Base-by-base conservation (phyloP, 176 grass and related monocot species). In the Eragrostis curvula region DNA sequence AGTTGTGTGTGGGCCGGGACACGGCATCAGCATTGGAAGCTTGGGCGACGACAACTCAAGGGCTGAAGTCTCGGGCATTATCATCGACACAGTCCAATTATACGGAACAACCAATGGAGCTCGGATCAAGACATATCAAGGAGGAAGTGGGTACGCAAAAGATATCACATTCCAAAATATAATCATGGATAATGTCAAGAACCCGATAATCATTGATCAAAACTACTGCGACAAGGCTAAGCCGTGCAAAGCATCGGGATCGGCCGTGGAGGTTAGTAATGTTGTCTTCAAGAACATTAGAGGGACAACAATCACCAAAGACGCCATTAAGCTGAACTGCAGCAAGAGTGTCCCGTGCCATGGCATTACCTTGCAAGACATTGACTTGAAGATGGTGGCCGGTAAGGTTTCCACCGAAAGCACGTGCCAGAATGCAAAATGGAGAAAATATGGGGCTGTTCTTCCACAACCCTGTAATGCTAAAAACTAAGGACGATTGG, bases 51-150 rank as follows among this genome's bases (percentile, higher is more conserved):
- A 67, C 44, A 76, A 70, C 46, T 87, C 84, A 0, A 36, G 45
- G 51, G 92, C 48, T 0, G 29, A 84, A 13, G 92, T 94, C n/a
- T 89, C 86, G 0, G 8, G 79, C 17, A 79, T 94, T 16, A 85
- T 46, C n/a, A 68, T 94, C 10, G 92, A 94, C 39, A 40, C 12
- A 0, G 81, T 79, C 21, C 81, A 59, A 30, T 12, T 94, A 2
- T n/a, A 44, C 21, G 84, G 92, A 1, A 89, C 92, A 0, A 74
- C 81, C 13, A 94, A 94, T 3, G 92, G 92, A 39, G 92, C 79
- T 13, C 56, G 92, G 12, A 94, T 91, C 76, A 94, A 94, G 67
- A 92, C 92, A 1, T 85, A 85, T 68, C 89, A 84, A 9, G 91
- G 91, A 41, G 87, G 91, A 14, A 84, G 72, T 1, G 91, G 91